Base-by-base conservation (phyloP, 257 asterid species). In the Coffea eugenioides region DNA sequence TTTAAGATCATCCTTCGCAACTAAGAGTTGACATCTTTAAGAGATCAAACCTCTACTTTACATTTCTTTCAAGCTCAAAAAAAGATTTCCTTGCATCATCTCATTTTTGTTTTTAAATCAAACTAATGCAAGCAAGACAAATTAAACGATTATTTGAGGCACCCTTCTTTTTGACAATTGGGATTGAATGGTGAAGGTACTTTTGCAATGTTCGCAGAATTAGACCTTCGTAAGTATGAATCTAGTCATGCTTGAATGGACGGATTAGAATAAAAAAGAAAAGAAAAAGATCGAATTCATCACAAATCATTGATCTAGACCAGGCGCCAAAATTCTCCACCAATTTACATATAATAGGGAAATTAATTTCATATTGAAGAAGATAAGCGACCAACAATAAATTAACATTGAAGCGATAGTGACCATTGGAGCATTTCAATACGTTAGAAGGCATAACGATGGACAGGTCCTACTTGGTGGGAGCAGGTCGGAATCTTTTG, bases 401-500 rank as follows among this genome's bases (percentile, higher is more conserved):
- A 67, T 23, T 71, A 39, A 68, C 80, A n/a, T 71, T 64, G 46
- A 36, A 20, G 23, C 2, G 90, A 86, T 59, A 64, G 71, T 8
- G 88, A 89, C 89, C 76, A 64, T 34, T 39, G 25, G 76, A 76
- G 83, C 79, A 81, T 81, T 76, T 79, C 56, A 79, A 75, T 39
- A 80, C 87, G 90, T 86, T 76, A 83, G 83, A 51, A 81, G 68
- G 82, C 76, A 70, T 71, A 62, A 70, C 25, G 12, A 61, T 69
- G 76, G 74, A 27, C 75, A 65, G 84, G 91, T 52, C 89, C 89
- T 73, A 78, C 78, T 68, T 51, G 72, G 79, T 82, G 76, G 75
- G 57, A 81, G 71, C 83, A 79, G 73, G 76, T 82, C 65, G 77
- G 81, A 79, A 49, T 71, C 75, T 62, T 71, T 80, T 69, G 75